These are phyloP conservation scores for Forsythia suspensa DNA, from an alignment of 257 asterid species.

Conservation along the genomic window DNA sequence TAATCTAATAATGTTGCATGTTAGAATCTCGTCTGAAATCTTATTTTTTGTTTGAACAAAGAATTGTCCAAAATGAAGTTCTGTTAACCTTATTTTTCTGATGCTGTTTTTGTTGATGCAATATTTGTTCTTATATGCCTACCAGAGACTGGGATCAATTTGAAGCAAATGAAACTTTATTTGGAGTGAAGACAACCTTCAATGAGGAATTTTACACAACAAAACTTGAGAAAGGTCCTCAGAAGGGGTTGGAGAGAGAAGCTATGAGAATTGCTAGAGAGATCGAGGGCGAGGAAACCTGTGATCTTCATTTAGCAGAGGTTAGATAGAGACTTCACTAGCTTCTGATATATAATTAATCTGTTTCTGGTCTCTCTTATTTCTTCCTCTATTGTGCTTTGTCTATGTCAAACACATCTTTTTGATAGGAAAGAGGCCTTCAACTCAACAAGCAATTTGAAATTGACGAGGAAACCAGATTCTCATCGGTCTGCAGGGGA, in stretches of 20 bases:
- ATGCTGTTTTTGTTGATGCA: conserved; percentile 7
- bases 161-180: conserved; percentile 75
- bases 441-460: conserved; percentile 63
- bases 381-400: too few relatives aligned
- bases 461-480: conserved; percentile 88
- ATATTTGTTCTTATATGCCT: conserved; percentile 2
- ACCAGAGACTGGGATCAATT: conserved; percentile 98
- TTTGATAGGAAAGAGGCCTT: conserved; percentile 80
- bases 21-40: too few relatives aligned
- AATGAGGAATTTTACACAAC: conserved; percentile 94
- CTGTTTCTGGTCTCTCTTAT: conserved; percentile 1
- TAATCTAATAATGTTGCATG: too few relatives aligned
- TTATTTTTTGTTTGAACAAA: neutral
- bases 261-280: conserved; percentile 85
- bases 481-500: conserved; percentile 71
- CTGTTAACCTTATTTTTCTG: conserved; percentile 1
- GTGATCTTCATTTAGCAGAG: conserved; percentile 95
- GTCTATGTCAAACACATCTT: neutral
- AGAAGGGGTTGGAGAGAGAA: conserved; percentile 82
- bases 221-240: conserved; percentile 92
- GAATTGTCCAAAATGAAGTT: neutral
- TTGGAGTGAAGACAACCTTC: conserved; percentile 95
- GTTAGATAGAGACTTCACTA: conserved; percentile 35
- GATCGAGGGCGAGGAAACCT: conserved; percentile 89
- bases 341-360: neutral